Base-by-base conservation (phyloP, 139 green algal genomes). In the Tetraselmis chui region DNA sequence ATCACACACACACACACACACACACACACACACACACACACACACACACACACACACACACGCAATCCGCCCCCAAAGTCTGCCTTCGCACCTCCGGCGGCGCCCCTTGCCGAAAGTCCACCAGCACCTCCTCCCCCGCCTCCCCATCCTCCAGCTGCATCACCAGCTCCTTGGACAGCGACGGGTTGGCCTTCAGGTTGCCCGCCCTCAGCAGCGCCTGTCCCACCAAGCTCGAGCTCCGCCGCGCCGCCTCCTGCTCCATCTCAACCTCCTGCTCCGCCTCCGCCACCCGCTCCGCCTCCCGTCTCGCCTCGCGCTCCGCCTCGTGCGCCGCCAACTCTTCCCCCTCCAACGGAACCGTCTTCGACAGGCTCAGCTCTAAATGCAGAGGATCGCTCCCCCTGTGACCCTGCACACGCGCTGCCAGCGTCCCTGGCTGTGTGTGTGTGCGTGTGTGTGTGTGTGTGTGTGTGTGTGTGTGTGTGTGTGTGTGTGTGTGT, bases 341-440 rank as follows among this genome's bases (percentile, higher is more conserved):
- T 29, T 90, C 86, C 0, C 95, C 95, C 75, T 95, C 86, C 45
- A 98, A 80, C 1, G 86, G 86, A 78, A 97, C 89, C 2, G 92
- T 83, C 2, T 78, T 77, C 0, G 77, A 83, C 32, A 92, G 75
- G 28, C 59, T 59, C 29, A 96, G 30, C 23, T 79, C 85, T 2
- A 98, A 67, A 28, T 29, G 58, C 59, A 26, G 79, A 29, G 2
- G 45, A 75, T 28, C 58, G 58, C 28, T 31, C 25, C 2, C 29
- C 30, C 28, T 31, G n/a, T 85, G 78, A 1, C 67, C 75, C 59
- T 81, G 76, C 83, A 90, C 32, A 0, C 74, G 78, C 11, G 78
- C 78, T 0, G 81, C 87, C n/a, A 90, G 30, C n/a, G 81, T 88
- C 30, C 83, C 81, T 26, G 76, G 81, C 79, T 86, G 85, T 77